A percentile compares a stretch with the other conserved stretches of the same genome.
These are phyloP conservation scores for Hyaloscypha variabilis DNA, from an alignment of 495 filamentous ascomycete genomes.

Conservation along the genomic window DNA sequence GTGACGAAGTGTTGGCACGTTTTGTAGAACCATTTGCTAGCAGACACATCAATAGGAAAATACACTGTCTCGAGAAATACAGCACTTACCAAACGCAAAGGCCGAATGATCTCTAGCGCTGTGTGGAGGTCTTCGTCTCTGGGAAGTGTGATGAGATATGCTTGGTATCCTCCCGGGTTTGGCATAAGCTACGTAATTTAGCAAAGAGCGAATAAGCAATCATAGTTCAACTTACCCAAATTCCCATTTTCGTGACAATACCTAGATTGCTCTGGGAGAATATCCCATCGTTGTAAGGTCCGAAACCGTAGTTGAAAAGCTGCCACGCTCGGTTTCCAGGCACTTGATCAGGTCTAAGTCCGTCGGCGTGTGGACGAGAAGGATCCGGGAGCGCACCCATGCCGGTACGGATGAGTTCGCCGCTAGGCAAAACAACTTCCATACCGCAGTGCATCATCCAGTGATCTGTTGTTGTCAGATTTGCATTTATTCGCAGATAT, in stretches of 20 bases:
- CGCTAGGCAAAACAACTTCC: slow-evolving; percentile 59
- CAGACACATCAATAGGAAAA: neutral
- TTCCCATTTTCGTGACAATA: slow-evolving; percentile 62
- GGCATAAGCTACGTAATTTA: slow-evolving; percentile 46
- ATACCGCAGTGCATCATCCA: slow-evolving; percentile 57
- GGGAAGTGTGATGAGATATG: slow-evolving; percentile 54
- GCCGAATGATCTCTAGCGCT: slow-evolving; percentile 55
- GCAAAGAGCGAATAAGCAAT: neutral
- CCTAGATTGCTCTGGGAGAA: slow-evolving; percentile 61
- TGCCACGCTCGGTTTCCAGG: slow-evolving; percentile 48
- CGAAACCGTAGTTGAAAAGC: slow-evolving; percentile 57
- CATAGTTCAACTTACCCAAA: slow-evolving; percentile 39
- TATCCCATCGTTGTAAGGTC: slow-evolving; percentile 57
- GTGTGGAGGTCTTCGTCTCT: slow-evolving; percentile 52
- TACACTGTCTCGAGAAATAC: neutral
- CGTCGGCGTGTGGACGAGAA: slow-evolving; percentile 24
- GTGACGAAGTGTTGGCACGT: slow-evolving; percentile 53
- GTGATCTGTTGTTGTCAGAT: slow-evolving; percentile 46
- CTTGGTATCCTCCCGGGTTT: slow-evolving; percentile 49
- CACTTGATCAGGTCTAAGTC: slow-evolving; percentile 26
- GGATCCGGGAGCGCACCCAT: slow-evolving; percentile 58
- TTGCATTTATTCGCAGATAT: neutral
- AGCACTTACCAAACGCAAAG: slow-evolving; percentile 37
- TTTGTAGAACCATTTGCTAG: slow-evolving; percentile 47
- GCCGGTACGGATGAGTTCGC: slow-evolving; percentile 56